These are phyloP conservation scores for Arthrobotrys sphaeroides DNA, from an alignment of 2,329 filamentous ascomycete species.

Conservation along the genomic window DNA sequence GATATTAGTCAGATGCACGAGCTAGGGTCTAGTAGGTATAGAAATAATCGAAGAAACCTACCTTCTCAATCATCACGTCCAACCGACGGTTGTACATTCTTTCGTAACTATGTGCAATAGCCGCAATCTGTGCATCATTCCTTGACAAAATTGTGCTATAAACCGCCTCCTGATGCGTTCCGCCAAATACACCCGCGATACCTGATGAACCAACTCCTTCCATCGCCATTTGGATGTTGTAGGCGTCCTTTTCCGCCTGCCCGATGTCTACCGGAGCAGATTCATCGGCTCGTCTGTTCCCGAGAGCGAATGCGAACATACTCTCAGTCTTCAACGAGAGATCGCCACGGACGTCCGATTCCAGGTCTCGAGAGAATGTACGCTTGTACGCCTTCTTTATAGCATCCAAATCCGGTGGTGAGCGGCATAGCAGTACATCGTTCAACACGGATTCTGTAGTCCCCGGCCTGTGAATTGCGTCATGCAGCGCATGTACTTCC, in stretches of 20 bases:
- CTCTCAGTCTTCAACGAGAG: conserved; percentile 85
- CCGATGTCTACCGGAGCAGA: conserved; percentile 76
- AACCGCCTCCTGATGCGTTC: conserved; percentile 62
- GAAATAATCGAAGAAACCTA: background rate
- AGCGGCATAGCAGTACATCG: conserved; percentile 81
- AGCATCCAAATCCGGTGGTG: conserved; percentile 85
- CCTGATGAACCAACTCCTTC: conserved; percentile 79
- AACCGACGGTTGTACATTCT: conserved; percentile 76
- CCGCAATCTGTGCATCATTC: conserved; percentile 84
- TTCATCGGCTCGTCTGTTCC: conserved; percentile 80
- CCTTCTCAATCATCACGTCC: conserved; percentile 77
- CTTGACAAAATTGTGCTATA: conserved; percentile 38
- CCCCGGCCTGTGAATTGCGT: conserved; percentile 79
- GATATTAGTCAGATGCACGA: background rate
- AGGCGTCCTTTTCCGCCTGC: conserved; percentile 78
- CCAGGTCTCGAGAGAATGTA: conserved; percentile 73
- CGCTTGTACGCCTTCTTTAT: conserved; percentile 83
- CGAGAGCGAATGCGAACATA: conserved; percentile 83
- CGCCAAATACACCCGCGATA: conserved; percentile 80
- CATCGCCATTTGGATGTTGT: conserved; percentile 79
- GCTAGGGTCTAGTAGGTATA: background rate
- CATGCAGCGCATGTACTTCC: conserved; percentile 76
- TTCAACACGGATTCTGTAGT: conserved; percentile 89
- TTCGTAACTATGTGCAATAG: conserved; percentile 79
- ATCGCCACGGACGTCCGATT: conserved; percentile 78